Base-by-base conservation (phyloP, 345 rosid genomes). In the Eucalyptus sideroxylon region DNA sequence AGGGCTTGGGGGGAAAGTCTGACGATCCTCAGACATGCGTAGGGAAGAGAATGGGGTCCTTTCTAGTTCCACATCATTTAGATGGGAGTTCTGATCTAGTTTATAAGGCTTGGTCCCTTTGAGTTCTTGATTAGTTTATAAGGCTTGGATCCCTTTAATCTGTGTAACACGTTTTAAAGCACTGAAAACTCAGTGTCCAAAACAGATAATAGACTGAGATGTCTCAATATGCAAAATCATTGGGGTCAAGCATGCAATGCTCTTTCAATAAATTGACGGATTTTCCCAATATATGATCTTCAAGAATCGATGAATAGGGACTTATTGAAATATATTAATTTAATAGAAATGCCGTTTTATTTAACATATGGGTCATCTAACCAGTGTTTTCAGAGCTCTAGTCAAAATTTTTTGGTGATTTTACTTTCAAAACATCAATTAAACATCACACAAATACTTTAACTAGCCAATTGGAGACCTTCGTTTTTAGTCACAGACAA, bases 11-110 rank as follows among this genome's bases (percentile, higher is more conserved):
- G 15, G 50, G 6, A 4, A 5, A 49, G 50, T 13, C 6, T 13
- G 6, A 49, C 16, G 51, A 6, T 50, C 51, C 51, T 13, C 6
- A 2, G 6, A 50, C 0, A 0, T 50, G 51, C 6, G 16, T 5
- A 50, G 1, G 16, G 2, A 50, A 14, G 51, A 14, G 51, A 50
- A 50, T 50, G 6, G 51, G 51, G 51, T 50, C 51, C 16, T 14
- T 6, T 50, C 51, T 50, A 50, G 51, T 50, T 1, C 51, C 51
- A 50, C 16, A 50, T 50, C 51, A 14, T 16, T 50, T 50, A 50
- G 51, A 14, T 6, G 16, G 16, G 6, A 50, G 6, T 50, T 50
- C 16, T 14, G 6, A 1, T 2, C 6, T 50, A 50, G 5, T 50
- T 50, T 50, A 50, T 50, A 14, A 50, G 16, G 6, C 50, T 49